These are phyloP conservation scores for Ophiostoma novo-ulmi DNA, from an alignment of 2,329 filamentous ascomycete genomes.

Conservation along the genomic window DNA sequence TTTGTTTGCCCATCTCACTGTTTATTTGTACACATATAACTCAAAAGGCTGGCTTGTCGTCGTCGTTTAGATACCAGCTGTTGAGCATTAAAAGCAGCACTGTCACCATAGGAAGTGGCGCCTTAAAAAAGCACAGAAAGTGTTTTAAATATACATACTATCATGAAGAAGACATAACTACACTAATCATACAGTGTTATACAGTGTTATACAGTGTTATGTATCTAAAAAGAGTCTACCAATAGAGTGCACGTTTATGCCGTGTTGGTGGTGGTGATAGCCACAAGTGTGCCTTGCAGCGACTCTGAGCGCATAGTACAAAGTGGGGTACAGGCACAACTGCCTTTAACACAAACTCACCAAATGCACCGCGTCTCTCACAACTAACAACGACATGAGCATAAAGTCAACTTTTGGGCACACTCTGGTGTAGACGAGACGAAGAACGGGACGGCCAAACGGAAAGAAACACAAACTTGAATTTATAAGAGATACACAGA, in stretches of 20 bases:
- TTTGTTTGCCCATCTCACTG: not conserved
- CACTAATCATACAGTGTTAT: not conserved
- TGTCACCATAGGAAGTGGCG: not conserved
- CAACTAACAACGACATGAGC: not conserved
- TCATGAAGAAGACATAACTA: not conserved
- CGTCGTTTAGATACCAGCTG: not conserved
- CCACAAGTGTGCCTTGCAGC: not conserved
- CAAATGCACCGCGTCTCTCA: not conserved
- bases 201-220: not conserved
- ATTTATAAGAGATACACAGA: not conserved
- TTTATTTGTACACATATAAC: not conserved
- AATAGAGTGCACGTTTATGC: not conserved
- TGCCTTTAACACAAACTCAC: not conserved
- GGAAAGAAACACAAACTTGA: not conserved
- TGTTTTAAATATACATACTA: not conserved
- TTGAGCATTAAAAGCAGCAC: not conserved
- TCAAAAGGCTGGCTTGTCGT: not conserved
- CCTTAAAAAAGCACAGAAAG: not conserved
- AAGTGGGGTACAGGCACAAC: not conserved
- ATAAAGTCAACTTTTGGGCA: not conserved
- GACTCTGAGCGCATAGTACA: not conserved
- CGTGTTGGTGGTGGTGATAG: not conserved
- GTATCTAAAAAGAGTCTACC: not conserved
- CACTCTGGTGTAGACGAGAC: not conserved
- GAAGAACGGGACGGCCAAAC: not conserved